phyloP scores from a whole-genome alignment of 202 grass and related monocot species.

The Hordeum pubiflorum region DNA sequence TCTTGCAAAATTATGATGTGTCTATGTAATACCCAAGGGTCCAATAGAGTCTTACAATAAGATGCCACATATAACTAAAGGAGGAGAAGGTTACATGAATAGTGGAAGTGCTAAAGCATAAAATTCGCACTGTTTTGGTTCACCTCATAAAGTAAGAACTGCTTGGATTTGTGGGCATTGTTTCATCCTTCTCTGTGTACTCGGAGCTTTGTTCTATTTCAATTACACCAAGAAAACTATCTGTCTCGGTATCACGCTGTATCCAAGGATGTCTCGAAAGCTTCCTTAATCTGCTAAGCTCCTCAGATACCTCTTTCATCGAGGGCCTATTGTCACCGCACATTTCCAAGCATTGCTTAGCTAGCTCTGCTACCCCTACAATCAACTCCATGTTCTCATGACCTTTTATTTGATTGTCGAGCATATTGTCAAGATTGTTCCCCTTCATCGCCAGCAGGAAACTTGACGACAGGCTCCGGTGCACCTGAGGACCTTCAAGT shows the following conservation, averaged over 20 bases:
- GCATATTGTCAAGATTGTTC: neutral
- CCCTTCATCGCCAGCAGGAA: neutral
- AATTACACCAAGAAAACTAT: neutral
- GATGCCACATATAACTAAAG: too few species aligned
- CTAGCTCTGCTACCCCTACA: neutral
- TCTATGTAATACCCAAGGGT: neutral
- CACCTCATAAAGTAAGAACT: neutral
- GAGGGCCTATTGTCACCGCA: neutral
- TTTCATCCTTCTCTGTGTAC: neutral
- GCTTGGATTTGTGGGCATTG: neutral
- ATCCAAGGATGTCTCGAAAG: neutral
- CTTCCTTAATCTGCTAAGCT: neutral
- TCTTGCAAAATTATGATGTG: neutral
- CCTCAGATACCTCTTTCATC: neutral
- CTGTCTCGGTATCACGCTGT: neutral
- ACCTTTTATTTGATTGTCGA: neutral
- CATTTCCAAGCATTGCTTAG: neutral
- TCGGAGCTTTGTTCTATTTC: neutral
- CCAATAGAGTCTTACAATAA: neutral
- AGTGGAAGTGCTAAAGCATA: neutral
- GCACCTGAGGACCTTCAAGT: neutral
- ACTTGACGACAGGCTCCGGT: neutral
- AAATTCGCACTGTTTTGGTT: neutral
- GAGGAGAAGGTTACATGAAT: too few species aligned
- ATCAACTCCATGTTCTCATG: neutral